phyloP scores from a whole-genome alignment of 495 filamentous ascomycete genomes.

The Lasiosphaeria ovina region DNA sequence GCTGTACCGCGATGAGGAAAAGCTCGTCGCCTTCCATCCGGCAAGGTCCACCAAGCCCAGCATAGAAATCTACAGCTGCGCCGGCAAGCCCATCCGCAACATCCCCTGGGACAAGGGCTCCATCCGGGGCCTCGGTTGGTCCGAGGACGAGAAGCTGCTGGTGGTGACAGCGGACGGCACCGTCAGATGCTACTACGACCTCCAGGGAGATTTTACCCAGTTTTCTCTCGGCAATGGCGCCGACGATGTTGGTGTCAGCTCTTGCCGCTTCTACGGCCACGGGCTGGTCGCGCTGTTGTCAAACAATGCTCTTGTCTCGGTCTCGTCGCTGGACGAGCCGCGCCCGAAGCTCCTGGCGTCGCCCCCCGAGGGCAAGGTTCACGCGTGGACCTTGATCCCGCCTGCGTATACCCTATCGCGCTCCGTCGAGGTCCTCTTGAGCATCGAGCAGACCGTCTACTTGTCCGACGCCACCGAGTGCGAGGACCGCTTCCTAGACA shows the following conservation, averaged over 20 bases:
- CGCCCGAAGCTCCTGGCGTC: conserved; percentile 77
- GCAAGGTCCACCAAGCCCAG: conserved; percentile 70
- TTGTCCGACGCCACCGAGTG: conserved; percentile 84
- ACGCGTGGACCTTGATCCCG: conserved; percentile 87
- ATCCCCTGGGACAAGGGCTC: conserved; percentile 85
- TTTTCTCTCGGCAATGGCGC: conserved; percentile 92
- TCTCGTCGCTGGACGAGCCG: conserved; percentile 87
- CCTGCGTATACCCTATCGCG: conserved; percentile 89
- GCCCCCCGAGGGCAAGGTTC: conserved; percentile 73
- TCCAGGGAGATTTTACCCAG: conserved; percentile 91
- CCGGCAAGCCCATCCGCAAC: conserved; percentile 73
- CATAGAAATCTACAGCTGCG: conserved; percentile 92
- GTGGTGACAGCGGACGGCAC: conserved; percentile 87
- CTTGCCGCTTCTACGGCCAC: conserved; percentile 84
- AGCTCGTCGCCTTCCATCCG: conserved; percentile 73
- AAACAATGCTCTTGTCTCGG: conserved; percentile 83
- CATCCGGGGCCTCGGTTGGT: conserved; percentile 91
- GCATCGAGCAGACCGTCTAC: conserved; percentile 80
- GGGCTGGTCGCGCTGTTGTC: conserved; percentile 91
- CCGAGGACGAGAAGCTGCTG: conserved; percentile 90
- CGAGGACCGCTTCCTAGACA: conserved; percentile 84
- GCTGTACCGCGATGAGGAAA: conserved; percentile 82
- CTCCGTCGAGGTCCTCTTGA: conserved; percentile 89
- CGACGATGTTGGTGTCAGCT: conserved; percentile 80
- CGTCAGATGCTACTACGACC: conserved; percentile 85